phyloP scores from a whole-genome alignment of 192 early-diverging fungal genomes.

The Allomyces javanicus region DNA sequence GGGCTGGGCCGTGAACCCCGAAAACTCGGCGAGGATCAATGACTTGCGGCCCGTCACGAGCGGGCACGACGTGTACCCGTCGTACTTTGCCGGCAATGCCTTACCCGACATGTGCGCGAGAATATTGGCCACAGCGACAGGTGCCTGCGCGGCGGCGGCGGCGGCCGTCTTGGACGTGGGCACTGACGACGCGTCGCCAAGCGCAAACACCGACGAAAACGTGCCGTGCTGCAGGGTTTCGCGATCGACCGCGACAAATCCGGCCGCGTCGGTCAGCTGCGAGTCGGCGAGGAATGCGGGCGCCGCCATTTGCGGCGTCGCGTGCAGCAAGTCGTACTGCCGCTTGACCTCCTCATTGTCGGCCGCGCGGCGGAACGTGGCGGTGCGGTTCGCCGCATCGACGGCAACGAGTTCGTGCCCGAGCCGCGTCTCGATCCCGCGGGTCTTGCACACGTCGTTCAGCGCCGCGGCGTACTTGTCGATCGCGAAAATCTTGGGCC shows the following conservation, averaged over 20 bases:
- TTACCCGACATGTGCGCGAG: conserved; percentile 34
- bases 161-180: conserved; percentile 83
- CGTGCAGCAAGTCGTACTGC: conserved; percentile 67
- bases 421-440: conserved; percentile 47
- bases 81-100: conserved; percentile 24
- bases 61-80: conserved; percentile 71
- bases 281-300: conserved; percentile 55
- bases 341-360: conserved; percentile 35
- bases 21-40: conserved; percentile 72
- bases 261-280: conserved; percentile 47
- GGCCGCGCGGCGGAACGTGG: conserved; percentile 39
- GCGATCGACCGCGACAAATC: conserved; percentile 65
- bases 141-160: conserved; percentile 63
- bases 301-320: conserved; percentile 64
- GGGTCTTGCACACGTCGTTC: conserved; percentile 39
- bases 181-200: conserved; percentile 64
- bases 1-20: conserved; percentile 46
- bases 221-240: conserved; percentile 58
- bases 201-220: conserved; percentile 55
- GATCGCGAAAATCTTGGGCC: conserved; percentile 69
- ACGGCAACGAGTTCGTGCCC: conserved; percentile 51
- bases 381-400: conserved; percentile 36
- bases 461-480: conserved; percentile 64
- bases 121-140: conserved; percentile 53
- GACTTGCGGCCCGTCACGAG: conserved; percentile 60